Percentiles rank a stretch among this genome's conserved stretches.
phyloP scores from a whole-genome alignment of 129 eudicot genomes.

The Pulicaria dysenterica region DNA sequence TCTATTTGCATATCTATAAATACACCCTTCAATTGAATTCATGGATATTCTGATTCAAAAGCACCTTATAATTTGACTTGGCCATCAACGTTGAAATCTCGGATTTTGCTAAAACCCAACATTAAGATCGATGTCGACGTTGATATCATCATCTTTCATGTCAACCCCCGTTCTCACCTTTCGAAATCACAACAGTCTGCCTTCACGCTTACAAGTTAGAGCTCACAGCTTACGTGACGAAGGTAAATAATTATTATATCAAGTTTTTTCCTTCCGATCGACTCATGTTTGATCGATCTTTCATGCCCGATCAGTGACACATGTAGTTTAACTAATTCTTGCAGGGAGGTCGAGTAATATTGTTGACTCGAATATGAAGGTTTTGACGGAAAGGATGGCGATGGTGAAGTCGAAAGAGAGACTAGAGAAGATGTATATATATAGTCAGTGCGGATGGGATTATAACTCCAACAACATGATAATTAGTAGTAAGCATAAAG shows the following conservation, averaged over 20 bases:
- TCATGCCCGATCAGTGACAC: background rate
- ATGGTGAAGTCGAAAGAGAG: conserved; percentile 35
- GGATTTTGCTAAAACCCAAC: background rate
- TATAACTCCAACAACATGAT: conserved; percentile 15
- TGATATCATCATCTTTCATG: background rate
- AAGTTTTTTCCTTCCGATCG: no score
- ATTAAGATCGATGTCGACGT: conserved; percentile 18
- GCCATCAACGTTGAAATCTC: no score
- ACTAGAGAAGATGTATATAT: conserved; percentile 20
- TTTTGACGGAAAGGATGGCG: conserved; percentile 40
- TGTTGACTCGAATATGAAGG: conserved; percentile 38
- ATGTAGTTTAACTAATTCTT: background rate
- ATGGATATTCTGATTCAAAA: no score
- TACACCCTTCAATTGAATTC: no score
- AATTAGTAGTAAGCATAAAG: conserved; percentile 9
- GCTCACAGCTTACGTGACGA: conserved; percentile 41
- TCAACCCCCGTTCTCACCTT: background rate
- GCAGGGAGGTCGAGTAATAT: conserved; percentile 39
- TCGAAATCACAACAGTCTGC: background rate
- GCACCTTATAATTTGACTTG: no score
- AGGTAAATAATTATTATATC: conserved; percentile 20
- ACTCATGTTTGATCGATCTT: no score
- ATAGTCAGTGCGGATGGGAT: conserved; percentile 32
- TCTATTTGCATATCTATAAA: no score
- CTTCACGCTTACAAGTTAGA: conserved; percentile 16